Base-by-base conservation (phyloP, 495 filamentous ascomycete genomes). In the Trichocladium uniseriatum region DNA sequence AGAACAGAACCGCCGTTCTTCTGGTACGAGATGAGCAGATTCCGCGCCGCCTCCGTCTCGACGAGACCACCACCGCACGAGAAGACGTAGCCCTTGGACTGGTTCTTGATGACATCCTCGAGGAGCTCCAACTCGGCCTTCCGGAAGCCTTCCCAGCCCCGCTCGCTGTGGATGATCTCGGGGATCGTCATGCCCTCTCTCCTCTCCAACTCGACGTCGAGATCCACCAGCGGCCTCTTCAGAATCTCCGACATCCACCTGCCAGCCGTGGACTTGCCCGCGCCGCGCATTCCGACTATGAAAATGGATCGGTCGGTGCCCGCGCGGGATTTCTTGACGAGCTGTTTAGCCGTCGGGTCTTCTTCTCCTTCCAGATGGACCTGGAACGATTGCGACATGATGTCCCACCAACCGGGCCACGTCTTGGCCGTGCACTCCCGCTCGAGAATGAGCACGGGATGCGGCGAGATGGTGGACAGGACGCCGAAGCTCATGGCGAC, bases 401-500 rank as follows among this genome's bases (percentile, higher is more conserved):
- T 79, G 64, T 99, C 94, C 92, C 92, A 99, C 88, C 92, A 99
- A 11, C 89, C 92, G 0, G 92, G 92, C 92, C 94, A 99, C n/a
- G 92, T 99, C 76, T 99, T 99, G 36, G 83, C 90, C 18, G 87
- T 85, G 62, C 92, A 99, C 61, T 94, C 88, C 51, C 84, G 84
- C 64, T 99, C 92, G 6, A 82, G 71, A 44, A 99, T 82, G 24
- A 95, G 68, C 2, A 87, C 83, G 2, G 86, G 77, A 11, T 79
- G 61, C 5, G 92, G 86, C n/a, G 84, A 75, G 29, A 84, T 74
- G 20, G 86, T 69, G 16, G 87, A 80, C 27, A 99, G 68, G n/a
- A 99, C 87, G 49, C 88, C 88, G 67, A 96, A 94, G 67, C 90
- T 96, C 88, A 97, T 97, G 8, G 92, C 92, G 7, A 99, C 89